Percentiles rank a stretch among this genome's conserved stretches.
phyloP scores from a whole-genome alignment of 108 stramenopile genomes.

The Cyclotella distinguenda region DNA sequence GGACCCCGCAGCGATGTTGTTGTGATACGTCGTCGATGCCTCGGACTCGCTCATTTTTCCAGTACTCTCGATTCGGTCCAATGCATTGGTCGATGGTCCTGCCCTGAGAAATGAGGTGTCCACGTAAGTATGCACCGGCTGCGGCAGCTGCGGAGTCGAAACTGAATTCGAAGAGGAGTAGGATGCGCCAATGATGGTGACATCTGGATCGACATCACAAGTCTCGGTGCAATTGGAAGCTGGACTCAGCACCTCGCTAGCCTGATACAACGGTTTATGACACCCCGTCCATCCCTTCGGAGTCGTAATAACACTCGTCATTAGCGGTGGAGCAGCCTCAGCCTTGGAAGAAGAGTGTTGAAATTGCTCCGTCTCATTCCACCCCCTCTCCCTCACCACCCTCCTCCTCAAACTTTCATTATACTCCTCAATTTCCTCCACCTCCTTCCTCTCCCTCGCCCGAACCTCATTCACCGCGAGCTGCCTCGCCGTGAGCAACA shows the following conservation, averaged over 20 bases:
- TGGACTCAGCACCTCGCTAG: conserved; percentile 4
- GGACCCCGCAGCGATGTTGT: background rate
- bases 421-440: conserved; percentile 14
- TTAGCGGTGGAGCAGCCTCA: background rate
- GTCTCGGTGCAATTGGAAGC: conserved; percentile 2
- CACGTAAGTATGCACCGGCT: too few species aligned
- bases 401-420: conserved; percentile 9
- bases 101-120: too few species aligned
- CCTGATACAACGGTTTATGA: conserved; percentile 8
- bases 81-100: too few species aligned
- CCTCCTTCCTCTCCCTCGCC: conserved; percentile 9
- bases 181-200: too few species aligned
- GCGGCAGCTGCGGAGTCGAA: too few species aligned
- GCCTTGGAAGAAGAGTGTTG: conserved; percentile 11
- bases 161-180: too few species aligned
- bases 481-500: conserved; percentile 40
- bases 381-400: background rate
- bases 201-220: conserved; percentile 1
- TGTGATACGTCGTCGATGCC: too few species aligned
- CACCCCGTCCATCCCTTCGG: conserved; percentile 10
- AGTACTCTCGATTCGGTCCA: too few species aligned
- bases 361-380: background rate
- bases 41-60: too few species aligned
- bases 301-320: background rate
- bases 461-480: conserved; percentile 33